A percentile compares a stretch with the other conserved stretches of the same genome.
phyloP scores from a whole-genome alignment of 352 stramenopile species.

The Globisporangium orthogonon region DNA sequence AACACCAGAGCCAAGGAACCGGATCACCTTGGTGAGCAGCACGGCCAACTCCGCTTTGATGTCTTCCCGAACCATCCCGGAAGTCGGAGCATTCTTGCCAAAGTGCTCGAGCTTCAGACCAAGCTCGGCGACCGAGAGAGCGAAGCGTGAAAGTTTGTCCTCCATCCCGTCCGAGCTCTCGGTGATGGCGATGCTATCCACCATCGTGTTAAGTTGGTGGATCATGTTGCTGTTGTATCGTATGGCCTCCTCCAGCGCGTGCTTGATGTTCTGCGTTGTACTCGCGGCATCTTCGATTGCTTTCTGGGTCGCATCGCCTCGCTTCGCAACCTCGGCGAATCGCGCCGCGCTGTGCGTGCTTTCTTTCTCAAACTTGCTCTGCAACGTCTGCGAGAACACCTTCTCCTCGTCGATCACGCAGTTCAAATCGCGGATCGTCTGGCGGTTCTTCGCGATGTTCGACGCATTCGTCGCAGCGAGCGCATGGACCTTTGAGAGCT shows the following conservation, averaged over 20 bases:
- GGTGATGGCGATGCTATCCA: constrained; percentile 52
- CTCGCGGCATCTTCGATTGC: constrained; percentile 17
- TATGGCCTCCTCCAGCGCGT: constrained; percentile 32
- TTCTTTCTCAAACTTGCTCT: constrained; percentile 27
- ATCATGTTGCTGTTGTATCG: constrained; percentile 51
- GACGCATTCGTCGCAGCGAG: constrained; percentile 27
- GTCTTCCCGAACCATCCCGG: constrained; percentile 4
- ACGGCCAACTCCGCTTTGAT: constrained; percentile 34
- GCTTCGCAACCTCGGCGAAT: constrained; percentile 21
- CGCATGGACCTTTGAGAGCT: constrained; percentile 46
- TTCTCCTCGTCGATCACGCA: constrained; percentile 28
- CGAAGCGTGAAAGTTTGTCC: constrained; percentile 46
- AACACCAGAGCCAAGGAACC: constrained; percentile 48
- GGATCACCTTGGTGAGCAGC: constrained; percentile 44
- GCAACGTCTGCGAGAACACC: constrained; percentile 16
- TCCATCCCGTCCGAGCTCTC: constrained; percentile 52
- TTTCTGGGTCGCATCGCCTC: constrained; percentile 26
- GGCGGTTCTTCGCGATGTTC: constrained; percentile 37
- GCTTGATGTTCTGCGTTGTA: constrained; percentile 21
- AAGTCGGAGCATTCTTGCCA: constrained; percentile 11
- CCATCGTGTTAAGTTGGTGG: constrained; percentile 61
- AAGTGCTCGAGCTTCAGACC: constrained; percentile 57
- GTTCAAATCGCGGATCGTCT: constrained; percentile 30
- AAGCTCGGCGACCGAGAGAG: constrained; percentile 35
- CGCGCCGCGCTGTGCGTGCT: constrained; percentile 10